These are phyloP conservation scores for Globisporangium cystogenes DNA, from an alignment of 352 stramenopile species.

Conservation along the genomic window DNA sequence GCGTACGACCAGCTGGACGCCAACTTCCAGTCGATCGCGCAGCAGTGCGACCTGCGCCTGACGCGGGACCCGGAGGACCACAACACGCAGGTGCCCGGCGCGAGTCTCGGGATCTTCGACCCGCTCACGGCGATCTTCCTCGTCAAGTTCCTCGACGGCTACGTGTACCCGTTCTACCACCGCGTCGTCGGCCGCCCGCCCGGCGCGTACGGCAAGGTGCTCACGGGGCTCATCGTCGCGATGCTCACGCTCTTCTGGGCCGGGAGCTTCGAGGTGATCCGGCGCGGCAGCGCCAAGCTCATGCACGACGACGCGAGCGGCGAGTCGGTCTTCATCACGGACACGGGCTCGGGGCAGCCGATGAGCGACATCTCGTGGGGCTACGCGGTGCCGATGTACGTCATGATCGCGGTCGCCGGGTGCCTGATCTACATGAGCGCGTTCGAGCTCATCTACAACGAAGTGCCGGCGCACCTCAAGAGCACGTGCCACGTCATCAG, in stretches of 20 bases:
- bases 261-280: conserved; percentile 72
- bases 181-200: conserved; percentile 45
- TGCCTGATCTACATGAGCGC: conserved; percentile 87
- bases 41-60: conserved; percentile 76
- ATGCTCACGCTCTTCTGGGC: conserved; percentile 85
- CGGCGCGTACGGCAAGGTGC: conserved; percentile 76
- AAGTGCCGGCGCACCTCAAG: conserved; percentile 85
- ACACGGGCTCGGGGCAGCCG: conserved; percentile 51
- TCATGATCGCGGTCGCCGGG: conserved; percentile 71
- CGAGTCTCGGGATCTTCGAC: conserved; percentile 83
- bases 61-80: conserved; percentile 25
- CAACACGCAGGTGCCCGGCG: conserved; percentile 58
- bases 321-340: conserved; percentile 21
- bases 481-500: conserved; percentile 86
- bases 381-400: conserved; percentile 79
- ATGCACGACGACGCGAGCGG: conserved; percentile 21
- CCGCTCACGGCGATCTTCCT: conserved; percentile 77
- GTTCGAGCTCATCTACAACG: conserved; percentile 86
- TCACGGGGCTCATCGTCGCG: conserved; percentile 65
- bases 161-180: conserved; percentile 69
- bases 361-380: conserved; percentile 85
- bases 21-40: conserved; percentile 85
- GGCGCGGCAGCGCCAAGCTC: conserved; percentile 41
- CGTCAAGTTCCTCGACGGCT: conserved; percentile 64
- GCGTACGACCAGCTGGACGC: conserved; percentile 84